Percentiles rank a stretch among this genome's conserved stretches.
These are phyloP conservation scores for Canavalia ensiformis DNA, from an alignment of 306 rosid species.

Conservation along the genomic window DNA sequence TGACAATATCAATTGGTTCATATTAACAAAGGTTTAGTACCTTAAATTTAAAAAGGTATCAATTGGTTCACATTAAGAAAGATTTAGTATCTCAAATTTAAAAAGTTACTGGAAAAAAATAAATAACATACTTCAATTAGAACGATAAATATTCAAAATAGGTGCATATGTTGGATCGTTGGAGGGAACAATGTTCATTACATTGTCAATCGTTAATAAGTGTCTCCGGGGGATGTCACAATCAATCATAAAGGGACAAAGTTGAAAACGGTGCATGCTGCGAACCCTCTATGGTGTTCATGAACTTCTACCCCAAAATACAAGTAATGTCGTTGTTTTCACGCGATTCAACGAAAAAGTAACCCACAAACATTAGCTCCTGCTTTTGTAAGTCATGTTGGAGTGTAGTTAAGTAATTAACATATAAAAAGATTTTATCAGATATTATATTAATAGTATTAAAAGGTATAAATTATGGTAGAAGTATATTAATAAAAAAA, in stretches of 20 bases:
- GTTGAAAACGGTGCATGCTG: constrained; percentile 45
- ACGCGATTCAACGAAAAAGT: constrained; percentile 35
- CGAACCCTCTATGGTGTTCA: constrained; percentile 39
- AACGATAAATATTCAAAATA: background rate
- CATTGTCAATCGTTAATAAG: no score
- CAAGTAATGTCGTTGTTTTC: constrained; percentile 66
- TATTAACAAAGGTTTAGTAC: no score
- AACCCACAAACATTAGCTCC: constrained; percentile 28
- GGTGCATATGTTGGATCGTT: background rate
- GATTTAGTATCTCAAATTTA: no score
- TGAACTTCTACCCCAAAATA: constrained; percentile 58
- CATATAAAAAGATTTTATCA: no score
- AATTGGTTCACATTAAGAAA: no score
- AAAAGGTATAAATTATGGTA: no score
- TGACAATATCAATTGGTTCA: no score
- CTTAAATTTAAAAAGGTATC: no score
- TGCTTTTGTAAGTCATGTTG: background rate
- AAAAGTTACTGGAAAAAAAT: no score
- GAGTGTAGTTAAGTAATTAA: no score
- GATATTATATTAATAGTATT: no score
- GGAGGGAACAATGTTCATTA: background rate
- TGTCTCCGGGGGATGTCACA: background rate
- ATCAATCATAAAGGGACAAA: constrained; percentile 21
- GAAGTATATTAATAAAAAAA: no score
- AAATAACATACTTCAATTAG: background rate